phyloP scores from a whole-genome alignment of 768 basidiomycete genomes.

The Termitomyces sp. region DNA sequence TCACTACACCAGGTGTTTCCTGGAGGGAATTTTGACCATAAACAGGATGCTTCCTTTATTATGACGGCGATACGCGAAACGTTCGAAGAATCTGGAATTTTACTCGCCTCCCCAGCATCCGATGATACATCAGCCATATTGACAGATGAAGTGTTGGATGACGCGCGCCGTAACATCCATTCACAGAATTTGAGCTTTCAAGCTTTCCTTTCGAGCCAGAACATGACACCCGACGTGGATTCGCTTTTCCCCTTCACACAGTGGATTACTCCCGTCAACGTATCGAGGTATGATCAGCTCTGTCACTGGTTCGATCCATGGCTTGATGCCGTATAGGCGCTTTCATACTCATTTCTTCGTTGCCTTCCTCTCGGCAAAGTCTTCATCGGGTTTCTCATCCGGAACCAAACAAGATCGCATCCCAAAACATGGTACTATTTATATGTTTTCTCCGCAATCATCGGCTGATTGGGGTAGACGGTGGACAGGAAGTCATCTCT shows the following conservation, averaged over 20 bases:
- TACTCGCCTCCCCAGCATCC: conserved; percentile 42
- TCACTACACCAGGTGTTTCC: conserved; percentile 58
- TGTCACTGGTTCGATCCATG: not conserved
- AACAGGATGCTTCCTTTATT: conserved; percentile 49
- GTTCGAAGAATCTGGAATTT: conserved; percentile 69
- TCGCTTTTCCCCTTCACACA: conserved; percentile 64
- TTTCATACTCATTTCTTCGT: conserved; percentile 71
- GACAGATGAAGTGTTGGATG: conserved; percentile 38
- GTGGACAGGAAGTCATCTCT: conserved; percentile 62
- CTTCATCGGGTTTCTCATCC: conserved; percentile 42
- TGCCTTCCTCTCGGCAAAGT: conserved; percentile 44
- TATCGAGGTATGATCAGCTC: conserved; percentile 37
- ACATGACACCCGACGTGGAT: conserved; percentile 36
- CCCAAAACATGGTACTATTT: conserved; percentile 45
- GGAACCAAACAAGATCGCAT: conserved; percentile 51
- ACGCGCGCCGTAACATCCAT: conserved; percentile 52
- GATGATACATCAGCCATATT: conserved; percentile 14
- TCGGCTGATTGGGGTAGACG: conserved; percentile 31
- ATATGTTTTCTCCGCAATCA: not conserved
- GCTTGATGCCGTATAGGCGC: conserved; percentile 34
- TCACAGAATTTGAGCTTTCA: conserved; percentile 42
- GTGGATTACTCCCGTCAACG: conserved; percentile 63
- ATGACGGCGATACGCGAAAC: conserved; percentile 72
- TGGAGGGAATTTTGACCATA: conserved; percentile 61
- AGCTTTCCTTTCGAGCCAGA: conserved; percentile 42